Evolutionary conservation across 495 filamentous ascomycete species (phyloP).

Genomic region (Penicillium maclennaniae): DNA sequence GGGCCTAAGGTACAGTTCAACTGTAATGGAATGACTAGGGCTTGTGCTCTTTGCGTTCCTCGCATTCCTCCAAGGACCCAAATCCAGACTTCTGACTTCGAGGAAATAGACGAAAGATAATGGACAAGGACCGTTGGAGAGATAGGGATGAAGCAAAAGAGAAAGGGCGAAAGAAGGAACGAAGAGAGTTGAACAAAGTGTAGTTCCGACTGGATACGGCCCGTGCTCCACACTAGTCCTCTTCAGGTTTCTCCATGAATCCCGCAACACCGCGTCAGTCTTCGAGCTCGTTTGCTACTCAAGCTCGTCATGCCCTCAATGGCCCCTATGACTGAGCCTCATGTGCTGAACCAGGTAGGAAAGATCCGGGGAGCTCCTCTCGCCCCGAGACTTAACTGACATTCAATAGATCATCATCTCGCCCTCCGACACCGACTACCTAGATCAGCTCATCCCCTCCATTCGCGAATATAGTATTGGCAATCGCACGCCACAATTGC

Average conservation of each 20-base stretch:
- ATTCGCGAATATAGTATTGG: conserved; percentile 82
- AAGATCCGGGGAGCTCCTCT: not conserved
- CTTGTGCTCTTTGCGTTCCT: no score
- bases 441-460: conserved; percentile 89
- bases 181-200: not conserved
- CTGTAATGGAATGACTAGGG: no score
- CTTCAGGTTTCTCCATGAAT: not conserved
- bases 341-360: conserved; percentile 42
- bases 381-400: conserved; percentile 2
- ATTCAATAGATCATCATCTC: conserved; percentile 77
- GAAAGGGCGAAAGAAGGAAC: not conserved
- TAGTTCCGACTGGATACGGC: not conserved
- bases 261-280: not conserved
- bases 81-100: no score
- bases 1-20: no score
- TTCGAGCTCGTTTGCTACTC: not conserved
- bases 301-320: conserved; percentile 28
- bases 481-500: conserved; percentile 67
- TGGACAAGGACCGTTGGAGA: no score
- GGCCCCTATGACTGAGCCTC: conserved; percentile 31
- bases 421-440: conserved; percentile 86
- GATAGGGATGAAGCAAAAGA: no score
- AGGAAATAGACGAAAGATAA: no score
- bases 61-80: no score
- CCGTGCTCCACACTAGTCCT: not conserved